phyloP scores from a whole-genome alignment of 108 stramenopile species.

The Nitzschia sp. region DNA sequence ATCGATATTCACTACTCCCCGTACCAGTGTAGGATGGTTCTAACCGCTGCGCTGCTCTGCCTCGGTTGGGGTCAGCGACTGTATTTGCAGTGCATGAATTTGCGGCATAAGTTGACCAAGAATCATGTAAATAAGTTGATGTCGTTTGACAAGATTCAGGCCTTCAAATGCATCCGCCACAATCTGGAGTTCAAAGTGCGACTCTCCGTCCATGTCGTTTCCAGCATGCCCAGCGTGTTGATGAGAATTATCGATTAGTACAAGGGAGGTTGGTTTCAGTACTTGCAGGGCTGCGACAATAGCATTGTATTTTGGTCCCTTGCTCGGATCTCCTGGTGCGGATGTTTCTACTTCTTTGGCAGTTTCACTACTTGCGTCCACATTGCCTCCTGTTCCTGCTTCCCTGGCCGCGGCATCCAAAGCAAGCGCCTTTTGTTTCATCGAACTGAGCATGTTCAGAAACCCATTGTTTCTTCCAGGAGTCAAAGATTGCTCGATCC shows the following conservation, averaged over 20 bases:
- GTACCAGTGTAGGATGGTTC: not conserved
- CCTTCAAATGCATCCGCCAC: constrained; percentile 92
- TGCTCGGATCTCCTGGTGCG: not conserved
- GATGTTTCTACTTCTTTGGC: not conserved
- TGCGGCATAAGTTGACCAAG: constrained; percentile 90
- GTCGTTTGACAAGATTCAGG: constrained; percentile 86
- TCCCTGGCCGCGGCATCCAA: constrained; percentile 32
- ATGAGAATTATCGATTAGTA: constrained; percentile 71
- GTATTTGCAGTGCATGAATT: constrained; percentile 90
- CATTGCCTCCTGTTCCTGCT: constrained; percentile 1
- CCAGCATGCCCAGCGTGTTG: constrained; percentile 83
- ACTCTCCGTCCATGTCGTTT: constrained; percentile 78
- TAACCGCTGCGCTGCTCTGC: constrained; percentile 8
- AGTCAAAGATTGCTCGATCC: constrained; percentile 89
- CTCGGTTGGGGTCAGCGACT: constrained; percentile 81
- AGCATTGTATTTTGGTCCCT: constrained; percentile 77
- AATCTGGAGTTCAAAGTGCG: constrained; percentile 83
- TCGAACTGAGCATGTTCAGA: constrained; percentile 92
- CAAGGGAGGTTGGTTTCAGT: constrained; percentile 69
- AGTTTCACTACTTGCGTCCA: not conserved
- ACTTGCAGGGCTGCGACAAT: constrained; percentile 69
- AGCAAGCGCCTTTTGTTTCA: constrained; percentile 83
- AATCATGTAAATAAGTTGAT: constrained; percentile 90
- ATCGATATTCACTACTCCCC: no score
- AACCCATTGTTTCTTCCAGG: constrained; percentile 98